Evolutionary conservation across 345 rosid species (phyloP).

Genomic region (Anastatica hierochuntica): DNA sequence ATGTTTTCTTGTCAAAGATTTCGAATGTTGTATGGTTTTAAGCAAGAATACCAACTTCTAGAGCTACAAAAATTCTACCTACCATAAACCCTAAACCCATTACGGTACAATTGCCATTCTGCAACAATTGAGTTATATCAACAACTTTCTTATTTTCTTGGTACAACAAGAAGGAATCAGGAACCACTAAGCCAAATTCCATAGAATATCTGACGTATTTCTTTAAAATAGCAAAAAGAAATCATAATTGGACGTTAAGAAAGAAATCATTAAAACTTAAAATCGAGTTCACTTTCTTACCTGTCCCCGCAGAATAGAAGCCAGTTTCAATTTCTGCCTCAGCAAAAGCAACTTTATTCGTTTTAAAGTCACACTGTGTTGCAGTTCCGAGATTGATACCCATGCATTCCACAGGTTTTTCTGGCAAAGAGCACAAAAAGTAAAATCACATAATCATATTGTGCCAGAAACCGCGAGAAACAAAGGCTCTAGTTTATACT

Average conservation of each 20-base stretch:
- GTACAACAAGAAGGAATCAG: not conserved
- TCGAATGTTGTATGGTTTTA: slow-evolving; percentile 11
- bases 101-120: not conserved
- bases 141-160: slow-evolving; percentile 4
- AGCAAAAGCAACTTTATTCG: slow-evolving; percentile 59
- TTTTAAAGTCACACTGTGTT: slow-evolving; percentile 69
- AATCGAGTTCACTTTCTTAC: slow-evolving; percentile 32
- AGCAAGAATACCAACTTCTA: slow-evolving; percentile 9
- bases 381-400: slow-evolving; percentile 54
- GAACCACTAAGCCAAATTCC: slow-evolving; percentile 8
- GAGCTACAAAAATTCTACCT: not conserved
- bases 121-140: not conserved
- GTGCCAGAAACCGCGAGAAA: not conserved
- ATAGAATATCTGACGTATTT: not conserved
- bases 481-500: not conserved
- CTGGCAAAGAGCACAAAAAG: slow-evolving; percentile 34
- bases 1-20: slow-evolving; percentile 11
- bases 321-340: slow-evolving; percentile 67
- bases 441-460: not conserved
- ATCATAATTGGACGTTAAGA: not conserved
- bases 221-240: not conserved
- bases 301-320: slow-evolving; percentile 64
- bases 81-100: not conserved
- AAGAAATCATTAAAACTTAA: slow-evolving; percentile 9
- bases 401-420: slow-evolving; percentile 60